Evolutionary conservation across 2,329 filamentous ascomycete species (phyloP).

Genomic region (Colletotrichum noveboracense): DNA sequence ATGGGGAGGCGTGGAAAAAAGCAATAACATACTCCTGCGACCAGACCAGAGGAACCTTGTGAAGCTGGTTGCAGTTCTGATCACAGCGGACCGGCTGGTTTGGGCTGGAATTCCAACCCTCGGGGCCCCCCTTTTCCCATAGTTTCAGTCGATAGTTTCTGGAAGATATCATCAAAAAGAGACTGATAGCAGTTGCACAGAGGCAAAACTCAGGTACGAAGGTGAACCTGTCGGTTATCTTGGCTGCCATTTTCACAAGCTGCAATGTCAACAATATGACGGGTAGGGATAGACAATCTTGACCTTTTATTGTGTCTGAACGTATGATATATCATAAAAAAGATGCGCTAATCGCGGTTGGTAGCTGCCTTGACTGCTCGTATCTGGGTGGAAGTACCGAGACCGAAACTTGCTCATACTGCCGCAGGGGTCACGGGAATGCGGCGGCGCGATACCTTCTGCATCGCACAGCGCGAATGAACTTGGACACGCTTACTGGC

Average conservation of each 20-base stretch:
- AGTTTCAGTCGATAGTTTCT: conserved; percentile 25
- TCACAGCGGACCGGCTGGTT: conserved; percentile 31
- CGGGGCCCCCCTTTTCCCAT: conserved; percentile 30
- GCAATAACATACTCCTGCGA: conserved; percentile 23
- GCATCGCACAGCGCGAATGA: background rate
- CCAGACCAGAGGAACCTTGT: conserved; percentile 33
- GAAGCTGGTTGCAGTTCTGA: conserved; percentile 31
- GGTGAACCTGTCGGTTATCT: background rate
- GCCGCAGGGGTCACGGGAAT: background rate
- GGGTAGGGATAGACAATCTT: background rate
- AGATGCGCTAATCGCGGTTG: background rate
- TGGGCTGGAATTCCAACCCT: conserved; percentile 35
- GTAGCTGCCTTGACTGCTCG: background rate
- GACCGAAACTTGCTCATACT: conserved; percentile 18
- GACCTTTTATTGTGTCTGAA: background rate
- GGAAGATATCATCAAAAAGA: conserved; percentile 28
- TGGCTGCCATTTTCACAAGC: background rate
- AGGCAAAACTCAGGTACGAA: conserved; percentile 24
- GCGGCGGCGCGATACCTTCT: too few species aligned
- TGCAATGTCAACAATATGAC: background rate
- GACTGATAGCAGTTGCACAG: background rate
- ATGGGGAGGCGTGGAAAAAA: background rate
- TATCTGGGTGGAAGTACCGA: background rate
- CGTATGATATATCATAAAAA: background rate
- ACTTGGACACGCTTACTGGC: background rate